A percentile compares a stretch with the other conserved stretches of the same genome.
phyloP scores from a whole-genome alignment of 306 rosid species.

The Oemleria cerasiformis region DNA sequence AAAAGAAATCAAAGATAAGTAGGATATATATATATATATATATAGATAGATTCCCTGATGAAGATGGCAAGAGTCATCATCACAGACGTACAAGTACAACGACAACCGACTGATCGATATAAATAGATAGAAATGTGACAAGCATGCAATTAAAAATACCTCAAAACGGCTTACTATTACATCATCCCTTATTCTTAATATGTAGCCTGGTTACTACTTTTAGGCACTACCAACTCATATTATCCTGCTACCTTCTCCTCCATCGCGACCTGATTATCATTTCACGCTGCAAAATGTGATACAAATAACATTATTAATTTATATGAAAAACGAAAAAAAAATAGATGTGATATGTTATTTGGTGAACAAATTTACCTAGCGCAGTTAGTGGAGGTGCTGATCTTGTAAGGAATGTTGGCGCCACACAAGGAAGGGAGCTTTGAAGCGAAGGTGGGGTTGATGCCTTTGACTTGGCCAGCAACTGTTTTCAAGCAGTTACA shows the following conservation, averaged over 20 bases:
- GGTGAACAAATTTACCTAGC: constrained; percentile 16
- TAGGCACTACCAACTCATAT: background rate
- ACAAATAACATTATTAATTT: no score
- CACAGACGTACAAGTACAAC: background rate
- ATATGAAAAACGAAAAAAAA: background rate
- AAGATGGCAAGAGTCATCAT: background rate
- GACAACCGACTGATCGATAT: background rate
- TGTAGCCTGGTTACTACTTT: background rate
- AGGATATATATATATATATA: no score
- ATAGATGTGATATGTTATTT: background rate
- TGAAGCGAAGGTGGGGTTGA: constrained; percentile 14
- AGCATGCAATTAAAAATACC: background rate
- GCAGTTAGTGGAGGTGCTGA: constrained; percentile 61
- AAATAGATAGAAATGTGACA: background rate
- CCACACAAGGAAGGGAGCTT: constrained; percentile 41
- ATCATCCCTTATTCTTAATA: background rate
- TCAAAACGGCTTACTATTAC: background rate
- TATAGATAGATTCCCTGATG: background rate
- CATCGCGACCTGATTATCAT: constrained; percentile 1
- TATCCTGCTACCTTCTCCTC: background rate
- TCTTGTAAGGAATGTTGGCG: constrained; percentile 56
- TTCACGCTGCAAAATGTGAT: constrained; percentile 10
- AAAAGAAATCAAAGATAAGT: background rate
- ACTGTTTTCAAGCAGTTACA: constrained; percentile 51
- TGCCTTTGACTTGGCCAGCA: background rate